phyloP scores from a whole-genome alignment of 1,284 basidiomycete genomes.

The Gomphus bonarii region DNA sequence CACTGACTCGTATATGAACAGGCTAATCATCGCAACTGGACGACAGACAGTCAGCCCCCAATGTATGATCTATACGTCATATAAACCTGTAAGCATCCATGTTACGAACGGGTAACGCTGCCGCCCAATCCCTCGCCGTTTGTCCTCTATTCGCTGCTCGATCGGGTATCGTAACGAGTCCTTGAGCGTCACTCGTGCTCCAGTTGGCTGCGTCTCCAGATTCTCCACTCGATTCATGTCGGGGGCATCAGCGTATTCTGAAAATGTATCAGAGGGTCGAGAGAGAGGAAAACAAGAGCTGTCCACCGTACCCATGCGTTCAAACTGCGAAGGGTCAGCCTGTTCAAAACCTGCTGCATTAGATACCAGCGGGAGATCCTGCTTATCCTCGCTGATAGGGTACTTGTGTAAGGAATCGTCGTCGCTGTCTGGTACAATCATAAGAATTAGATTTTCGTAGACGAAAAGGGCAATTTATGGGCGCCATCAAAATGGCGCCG shows the following conservation, averaged over 20 bases:
- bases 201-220: neutral
- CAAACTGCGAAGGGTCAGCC: neutral
- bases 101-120: slow-evolving; percentile 70
- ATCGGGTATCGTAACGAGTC: slow-evolving; percentile 38
- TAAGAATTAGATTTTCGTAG: neutral
- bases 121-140: slow-evolving; percentile 72
- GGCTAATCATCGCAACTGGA: slow-evolving; percentile 55
- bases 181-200: neutral
- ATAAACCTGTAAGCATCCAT: slow-evolving; percentile 13
- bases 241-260: slow-evolving; percentile 15
- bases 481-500: neutral
- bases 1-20: slow-evolving; percentile 74
- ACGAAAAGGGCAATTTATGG: neutral
- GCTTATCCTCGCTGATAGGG: slow-evolving; percentile 2
- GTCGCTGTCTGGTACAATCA: neutral
- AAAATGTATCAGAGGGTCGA: neutral
- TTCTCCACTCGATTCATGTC: neutral
- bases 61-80: neutral
- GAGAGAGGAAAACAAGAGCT: neutral
- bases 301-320: slow-evolving; percentile 1
- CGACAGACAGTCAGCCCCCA: slow-evolving; percentile 41
- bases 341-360: slow-evolving; percentile 1
- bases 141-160: slow-evolving; percentile 78
- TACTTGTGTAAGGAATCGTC: neutral
- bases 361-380: neutral